phyloP scores from a whole-genome alignment of 2,329 filamentous ascomycete species.

The Chrysosporium queenslandicum region DNA sequence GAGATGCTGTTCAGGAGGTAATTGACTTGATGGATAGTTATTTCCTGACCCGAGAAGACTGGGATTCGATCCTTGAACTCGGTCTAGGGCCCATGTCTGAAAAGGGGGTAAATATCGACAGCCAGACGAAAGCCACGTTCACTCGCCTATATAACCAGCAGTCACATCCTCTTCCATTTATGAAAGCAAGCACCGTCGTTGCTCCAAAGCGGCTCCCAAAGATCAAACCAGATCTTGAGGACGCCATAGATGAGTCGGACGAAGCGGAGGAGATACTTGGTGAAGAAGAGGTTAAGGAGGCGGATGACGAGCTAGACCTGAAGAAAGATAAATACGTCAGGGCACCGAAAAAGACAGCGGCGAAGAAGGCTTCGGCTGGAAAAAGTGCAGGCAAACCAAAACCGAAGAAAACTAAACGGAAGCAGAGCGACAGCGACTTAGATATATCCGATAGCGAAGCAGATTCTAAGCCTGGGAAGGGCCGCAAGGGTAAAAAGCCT shows the following conservation, averaged over 20 bases:
- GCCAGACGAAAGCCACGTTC: conserved; percentile 78
- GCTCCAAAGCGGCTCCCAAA: conserved; percentile 60
- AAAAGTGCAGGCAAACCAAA: conserved; percentile 13
- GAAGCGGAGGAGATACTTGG: conserved; percentile 54
- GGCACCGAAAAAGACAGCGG: conserved; percentile 60
- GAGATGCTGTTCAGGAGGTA: conserved; percentile 67
- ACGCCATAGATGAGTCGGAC: conserved; percentile 88
- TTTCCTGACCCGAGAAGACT: conserved; percentile 87
- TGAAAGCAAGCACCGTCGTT: conserved; percentile 73
- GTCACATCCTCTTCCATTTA: conserved; percentile 85
- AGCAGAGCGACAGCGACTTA: conserved; percentile 27
- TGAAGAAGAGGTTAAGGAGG: conserved; percentile 46
- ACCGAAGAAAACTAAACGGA: conserved; percentile 27
- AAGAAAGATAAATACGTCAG: conserved; percentile 97
- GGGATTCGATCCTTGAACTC: conserved; percentile 83
- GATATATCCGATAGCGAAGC: conserved; percentile 40
- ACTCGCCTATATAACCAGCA: conserved; percentile 82
- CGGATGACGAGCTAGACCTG: conserved; percentile 69
- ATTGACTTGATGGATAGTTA: conserved; percentile 97
- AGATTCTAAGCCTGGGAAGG: conserved; percentile 46
- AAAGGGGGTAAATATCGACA: conserved; percentile 64
- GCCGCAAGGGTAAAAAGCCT: conserved; percentile 12
- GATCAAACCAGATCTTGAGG: conserved; percentile 86
- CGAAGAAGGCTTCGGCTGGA: conserved; percentile 40
- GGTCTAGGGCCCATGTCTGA: conserved; percentile 77